Evolutionary conservation across 2,329 filamentous ascomycete genomes (phyloP).

Genomic region (Colletotrichum navitas): DNA sequence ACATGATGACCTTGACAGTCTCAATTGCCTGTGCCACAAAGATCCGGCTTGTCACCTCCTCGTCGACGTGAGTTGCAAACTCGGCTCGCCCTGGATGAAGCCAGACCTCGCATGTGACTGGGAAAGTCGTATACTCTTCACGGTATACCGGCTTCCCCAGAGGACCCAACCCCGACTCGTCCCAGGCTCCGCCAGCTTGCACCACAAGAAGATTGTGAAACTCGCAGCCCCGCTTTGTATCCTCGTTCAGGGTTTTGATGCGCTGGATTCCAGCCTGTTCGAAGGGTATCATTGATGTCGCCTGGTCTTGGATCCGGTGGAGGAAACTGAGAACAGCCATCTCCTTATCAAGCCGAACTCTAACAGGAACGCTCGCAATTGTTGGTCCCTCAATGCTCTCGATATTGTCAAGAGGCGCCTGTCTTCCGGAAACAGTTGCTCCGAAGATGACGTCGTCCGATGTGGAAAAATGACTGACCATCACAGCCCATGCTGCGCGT

Average conservation of each 20-base stretch:
- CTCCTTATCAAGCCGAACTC: conserved; percentile 39
- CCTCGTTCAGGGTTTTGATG: conserved; percentile 38
- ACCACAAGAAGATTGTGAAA: conserved; percentile 51
- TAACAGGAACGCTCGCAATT: conserved; percentile 49
- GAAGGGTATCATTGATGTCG: conserved; percentile 44
- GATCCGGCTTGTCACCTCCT: conserved; percentile 24
- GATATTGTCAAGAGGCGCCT: conserved; percentile 46
- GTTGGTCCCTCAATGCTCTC: conserved; percentile 48
- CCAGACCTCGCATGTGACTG: conserved; percentile 34
- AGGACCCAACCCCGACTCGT: conserved; percentile 20
- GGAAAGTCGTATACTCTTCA: conserved; percentile 38
- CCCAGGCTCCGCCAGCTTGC: conserved; percentile 43
- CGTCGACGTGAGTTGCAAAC: conserved; percentile 37
- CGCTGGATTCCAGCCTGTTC: conserved; percentile 45
- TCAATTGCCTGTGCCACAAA: conserved; percentile 27
- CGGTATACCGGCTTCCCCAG: conserved; percentile 30
- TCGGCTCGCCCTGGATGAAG: conserved; percentile 16
- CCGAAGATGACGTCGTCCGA: conserved; percentile 48
- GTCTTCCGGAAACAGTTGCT: conserved; percentile 47
- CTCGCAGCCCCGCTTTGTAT: conserved; percentile 41
- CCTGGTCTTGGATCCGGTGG: conserved; percentile 39
- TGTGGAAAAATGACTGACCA: conserved; percentile 53
- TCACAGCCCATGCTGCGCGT: conserved; percentile 49
- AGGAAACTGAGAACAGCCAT: conserved; percentile 28
- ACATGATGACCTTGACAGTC: conserved; percentile 25